Evolutionary conservation across 1,284 basidiomycete genomes (phyloP).

Genomic region (Mycosarcoma maydis): DNA sequence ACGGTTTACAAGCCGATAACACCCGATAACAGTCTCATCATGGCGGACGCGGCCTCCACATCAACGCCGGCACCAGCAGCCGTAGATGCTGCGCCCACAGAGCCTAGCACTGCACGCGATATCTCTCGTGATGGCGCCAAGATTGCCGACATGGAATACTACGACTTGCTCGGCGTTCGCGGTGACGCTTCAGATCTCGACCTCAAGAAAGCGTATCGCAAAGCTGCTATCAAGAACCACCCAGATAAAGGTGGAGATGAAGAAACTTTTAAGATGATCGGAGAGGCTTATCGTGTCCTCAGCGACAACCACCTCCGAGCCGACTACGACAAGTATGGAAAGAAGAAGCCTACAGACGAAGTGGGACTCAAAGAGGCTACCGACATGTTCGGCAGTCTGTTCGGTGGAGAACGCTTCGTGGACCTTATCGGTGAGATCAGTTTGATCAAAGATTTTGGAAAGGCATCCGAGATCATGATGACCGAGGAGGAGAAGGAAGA

Average conservation of each 20-base stretch:
- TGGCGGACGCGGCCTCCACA: conserved; percentile 41
- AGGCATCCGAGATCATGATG: conserved; percentile 69
- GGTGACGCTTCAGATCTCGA: conserved; percentile 73
- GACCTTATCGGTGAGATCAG: conserved; percentile 67
- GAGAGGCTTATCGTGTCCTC: conserved; percentile 72
- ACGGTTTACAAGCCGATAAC: too few species aligned
- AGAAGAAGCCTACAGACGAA: conserved; percentile 70
- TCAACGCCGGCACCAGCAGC: conserved; percentile 15
- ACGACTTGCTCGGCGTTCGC: conserved; percentile 65
- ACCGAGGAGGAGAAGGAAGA: conserved; percentile 91
- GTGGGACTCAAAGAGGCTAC: conserved; percentile 66
- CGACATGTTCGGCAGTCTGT: conserved; percentile 67
- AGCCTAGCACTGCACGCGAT: conserved; percentile 45
- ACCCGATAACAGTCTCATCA: background rate
- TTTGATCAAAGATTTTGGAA: conserved; percentile 66
- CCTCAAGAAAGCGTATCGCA: conserved; percentile 94
- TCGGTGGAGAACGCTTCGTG: conserved; percentile 66
- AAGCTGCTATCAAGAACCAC: conserved; percentile 88
- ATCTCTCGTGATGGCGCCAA: conserved; percentile 63
- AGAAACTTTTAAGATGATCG: conserved; percentile 68
- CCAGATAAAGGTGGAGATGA: conserved; percentile 67
- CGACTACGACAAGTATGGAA: conserved; percentile 95
- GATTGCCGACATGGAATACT: conserved; percentile 67
- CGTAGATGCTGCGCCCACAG: conserved; percentile 8
- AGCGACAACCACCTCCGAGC: conserved; percentile 78